A percentile compares a stretch with the other conserved stretches of the same genome.
Conservation (phyloP, 805 yeast species). For the Sugiyamaella chiloensis region DNA sequence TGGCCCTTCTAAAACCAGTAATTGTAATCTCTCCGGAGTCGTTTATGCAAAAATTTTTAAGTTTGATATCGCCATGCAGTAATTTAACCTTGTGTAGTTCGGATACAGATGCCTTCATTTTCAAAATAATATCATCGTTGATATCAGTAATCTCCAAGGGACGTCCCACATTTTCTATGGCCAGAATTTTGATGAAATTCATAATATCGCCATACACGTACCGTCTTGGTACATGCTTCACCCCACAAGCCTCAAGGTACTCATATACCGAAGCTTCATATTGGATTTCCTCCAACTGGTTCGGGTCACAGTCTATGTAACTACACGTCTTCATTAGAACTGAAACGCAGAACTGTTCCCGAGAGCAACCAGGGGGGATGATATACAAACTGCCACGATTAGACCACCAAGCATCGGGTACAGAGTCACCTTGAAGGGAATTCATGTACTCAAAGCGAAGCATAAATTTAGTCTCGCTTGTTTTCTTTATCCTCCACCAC, state of each 20-base stretch:
- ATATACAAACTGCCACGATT: no score
- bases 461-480: background rate
- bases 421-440: no score
- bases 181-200: constrained; percentile 23
- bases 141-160: constrained; percentile 17
- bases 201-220: constrained; percentile 23
- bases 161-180: constrained; percentile 25
- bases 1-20: constrained; percentile 22
- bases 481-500: constrained; percentile 21
- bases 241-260: constrained; percentile 8
- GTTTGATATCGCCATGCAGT: constrained; percentile 20
- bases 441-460: no score
- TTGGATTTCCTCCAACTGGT: constrained; percentile 8
- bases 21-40: constrained; percentile 18
- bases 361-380: no score
- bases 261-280: constrained; percentile 27
- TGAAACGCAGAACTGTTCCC: no score
- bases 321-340: constrained; percentile 18
- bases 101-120: constrained; percentile 19
- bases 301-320: constrained; percentile 1
- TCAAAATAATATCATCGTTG: constrained; percentile 6
- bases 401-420: no score
- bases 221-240: constrained; percentile 17
- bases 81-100: constrained; percentile 22
- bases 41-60: constrained; percentile 23